Conservation (phyloP, 2,329 filamentous ascomycete genomes). For the Colletotrichum horii region DNA sequence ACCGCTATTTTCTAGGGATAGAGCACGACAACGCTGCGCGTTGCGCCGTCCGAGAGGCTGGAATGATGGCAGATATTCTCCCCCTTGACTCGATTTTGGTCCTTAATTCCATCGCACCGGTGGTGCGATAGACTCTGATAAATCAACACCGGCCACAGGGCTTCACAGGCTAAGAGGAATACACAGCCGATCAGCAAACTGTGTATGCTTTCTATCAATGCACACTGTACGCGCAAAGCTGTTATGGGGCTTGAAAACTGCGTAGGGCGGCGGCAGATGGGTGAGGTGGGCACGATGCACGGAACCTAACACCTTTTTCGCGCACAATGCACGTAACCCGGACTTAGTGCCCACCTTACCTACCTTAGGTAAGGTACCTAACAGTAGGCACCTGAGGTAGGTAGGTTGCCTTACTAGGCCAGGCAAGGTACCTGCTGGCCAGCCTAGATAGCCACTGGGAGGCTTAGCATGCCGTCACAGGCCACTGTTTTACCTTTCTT, state of each 20-base stretch:
- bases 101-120: not conserved
- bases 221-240: too few species aligned
- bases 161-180: not conserved
- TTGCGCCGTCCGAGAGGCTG: not conserved
- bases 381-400: not conserved
- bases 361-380: not conserved
- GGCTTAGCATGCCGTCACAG: not conserved
- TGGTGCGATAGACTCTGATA: not conserved
- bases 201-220: not conserved
- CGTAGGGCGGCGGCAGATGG: not conserved
- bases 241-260: not conserved
- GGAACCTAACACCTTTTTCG: not conserved
- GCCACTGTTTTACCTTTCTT: not conserved
- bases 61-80: not conserved
- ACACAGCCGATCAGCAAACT: not conserved
- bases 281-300: not conserved
- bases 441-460: not conserved
- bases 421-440: not conserved
- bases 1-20: not conserved
- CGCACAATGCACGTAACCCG: not conserved
- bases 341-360: too few species aligned
- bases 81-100: not conserved
- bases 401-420: not conserved
- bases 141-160: not conserved
- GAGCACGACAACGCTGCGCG: not conserved